phyloP scores from a whole-genome alignment of 1,139 yeast species.

The Suhomyces taliae region DNA sequence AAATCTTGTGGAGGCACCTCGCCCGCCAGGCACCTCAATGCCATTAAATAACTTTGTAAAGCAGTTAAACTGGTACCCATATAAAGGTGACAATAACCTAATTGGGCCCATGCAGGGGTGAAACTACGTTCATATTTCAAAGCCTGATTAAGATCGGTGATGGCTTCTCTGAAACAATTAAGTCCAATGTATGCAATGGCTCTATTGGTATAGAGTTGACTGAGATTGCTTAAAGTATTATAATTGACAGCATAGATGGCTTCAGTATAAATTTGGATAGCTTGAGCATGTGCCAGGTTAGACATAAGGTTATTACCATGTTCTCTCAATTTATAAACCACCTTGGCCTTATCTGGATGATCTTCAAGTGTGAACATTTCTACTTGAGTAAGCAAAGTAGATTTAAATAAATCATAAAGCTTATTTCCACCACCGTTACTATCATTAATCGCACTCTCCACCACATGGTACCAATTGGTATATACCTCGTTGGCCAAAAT shows the following conservation, averaged over 20 bases:
- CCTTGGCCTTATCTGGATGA: neutral
- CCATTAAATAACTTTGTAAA: conserved; percentile 34
- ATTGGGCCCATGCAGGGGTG: conserved; percentile 48
- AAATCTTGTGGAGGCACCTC: conserved; percentile 31
- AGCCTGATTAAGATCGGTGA: conserved; percentile 38
- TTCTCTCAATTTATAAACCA: conserved; percentile 32
- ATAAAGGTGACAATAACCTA: conserved; percentile 47
- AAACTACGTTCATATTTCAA: conserved; percentile 32
- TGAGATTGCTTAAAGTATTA: conserved; percentile 20
- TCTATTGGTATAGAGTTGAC: conserved; percentile 41
- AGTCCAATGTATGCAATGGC: conserved; percentile 47
- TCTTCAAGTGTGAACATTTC: neutral
- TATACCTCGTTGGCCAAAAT: neutral
- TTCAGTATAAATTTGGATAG: conserved; percentile 41
- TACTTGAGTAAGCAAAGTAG: conserved; percentile 4
- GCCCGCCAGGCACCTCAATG: conserved; percentile 34
- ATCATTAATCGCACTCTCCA: neutral
- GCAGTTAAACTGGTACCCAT: conserved; percentile 41
- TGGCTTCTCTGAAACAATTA: conserved; percentile 45
- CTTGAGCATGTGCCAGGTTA: conserved; percentile 41
- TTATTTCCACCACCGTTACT: neutral
- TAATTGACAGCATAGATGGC: conserved; percentile 29
- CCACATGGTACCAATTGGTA: neutral
- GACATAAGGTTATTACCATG: conserved; percentile 46
- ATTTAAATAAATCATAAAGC: conserved; percentile 1